phyloP scores from a whole-genome alignment of 179 eudicot genomes.

The Silene coronaria region DNA sequence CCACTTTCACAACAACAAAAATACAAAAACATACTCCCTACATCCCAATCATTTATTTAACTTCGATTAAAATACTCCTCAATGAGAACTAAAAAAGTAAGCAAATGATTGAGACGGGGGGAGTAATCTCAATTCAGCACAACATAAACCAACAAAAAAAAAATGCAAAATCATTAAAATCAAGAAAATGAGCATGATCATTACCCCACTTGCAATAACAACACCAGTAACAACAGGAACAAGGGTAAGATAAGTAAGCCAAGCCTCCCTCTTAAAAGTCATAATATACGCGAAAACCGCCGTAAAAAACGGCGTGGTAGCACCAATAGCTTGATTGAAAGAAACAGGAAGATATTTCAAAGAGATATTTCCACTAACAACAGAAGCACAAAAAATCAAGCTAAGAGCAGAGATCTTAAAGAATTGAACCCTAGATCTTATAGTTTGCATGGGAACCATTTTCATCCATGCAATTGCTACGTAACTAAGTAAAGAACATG shows the following conservation, averaged over 20 bases:
- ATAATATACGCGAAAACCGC: constrained; percentile 77
- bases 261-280: constrained; percentile 74
- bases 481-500: constrained; percentile 68
- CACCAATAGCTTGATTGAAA: constrained; percentile 80
- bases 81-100: too few relatives aligned
- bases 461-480: constrained; percentile 64
- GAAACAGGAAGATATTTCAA: constrained; percentile 68
- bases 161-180: background rate
- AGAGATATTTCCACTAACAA: constrained; percentile 68
- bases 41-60: too few relatives aligned
- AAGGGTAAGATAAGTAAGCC: constrained; percentile 68
- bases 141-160: background rate
- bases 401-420: constrained; percentile 62
- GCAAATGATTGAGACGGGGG: too few relatives aligned
- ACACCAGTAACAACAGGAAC: constrained; percentile 80
- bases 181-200: background rate
- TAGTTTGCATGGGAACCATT: constrained; percentile 69
- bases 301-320: constrained; percentile 84
- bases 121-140: background rate
- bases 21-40: background rate
- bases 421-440: constrained; percentile 61
- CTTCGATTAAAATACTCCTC: too few relatives aligned
- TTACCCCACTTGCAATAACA: constrained; percentile 86
- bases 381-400: constrained; percentile 67
- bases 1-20: background rate